Conservation (phyloP, 2,329 filamentous ascomycete genomes). For the Metarhizium guizhouense region DNA sequence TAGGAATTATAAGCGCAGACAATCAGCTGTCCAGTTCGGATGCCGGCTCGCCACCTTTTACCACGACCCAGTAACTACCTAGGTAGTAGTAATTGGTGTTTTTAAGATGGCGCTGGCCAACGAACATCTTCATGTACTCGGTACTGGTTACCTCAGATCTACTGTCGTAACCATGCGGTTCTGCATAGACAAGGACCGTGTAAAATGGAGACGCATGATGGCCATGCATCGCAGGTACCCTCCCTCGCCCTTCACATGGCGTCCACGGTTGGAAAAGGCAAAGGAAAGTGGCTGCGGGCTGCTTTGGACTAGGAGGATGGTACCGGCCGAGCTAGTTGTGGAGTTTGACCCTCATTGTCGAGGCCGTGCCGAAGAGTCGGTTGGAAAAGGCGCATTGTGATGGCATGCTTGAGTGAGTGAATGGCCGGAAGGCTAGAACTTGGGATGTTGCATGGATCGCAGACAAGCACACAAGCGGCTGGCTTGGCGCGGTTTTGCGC, state of each 20-base stretch:
- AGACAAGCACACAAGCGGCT: not conserved
- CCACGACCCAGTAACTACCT: no score
- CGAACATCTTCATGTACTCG: no score
- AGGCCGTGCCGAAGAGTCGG: not conserved
- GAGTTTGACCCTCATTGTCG: not conserved
- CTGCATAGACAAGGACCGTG: not conserved
- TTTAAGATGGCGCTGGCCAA: no score
- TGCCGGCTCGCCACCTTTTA: no score
- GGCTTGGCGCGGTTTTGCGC: conserved; percentile 8
- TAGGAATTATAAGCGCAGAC: no score
- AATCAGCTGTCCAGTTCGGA: no score
- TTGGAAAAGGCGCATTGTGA: not conserved
- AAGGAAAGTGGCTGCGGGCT: no score
- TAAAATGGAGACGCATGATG: not conserved
- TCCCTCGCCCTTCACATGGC: no score
- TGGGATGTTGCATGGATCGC: not conserved
- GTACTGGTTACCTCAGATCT: not conserved
- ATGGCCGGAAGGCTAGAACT: not conserved
- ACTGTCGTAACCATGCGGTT: not conserved
- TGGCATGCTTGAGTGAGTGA: not conserved
- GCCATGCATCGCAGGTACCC: not conserved
- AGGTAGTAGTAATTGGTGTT: no score
- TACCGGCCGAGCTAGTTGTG: no score
- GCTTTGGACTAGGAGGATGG: no score
- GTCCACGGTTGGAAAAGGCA: no score